Base-by-base conservation (phyloP, 2,329 filamentous ascomycete genomes). In the Chrysosporium queenslandicum region DNA sequence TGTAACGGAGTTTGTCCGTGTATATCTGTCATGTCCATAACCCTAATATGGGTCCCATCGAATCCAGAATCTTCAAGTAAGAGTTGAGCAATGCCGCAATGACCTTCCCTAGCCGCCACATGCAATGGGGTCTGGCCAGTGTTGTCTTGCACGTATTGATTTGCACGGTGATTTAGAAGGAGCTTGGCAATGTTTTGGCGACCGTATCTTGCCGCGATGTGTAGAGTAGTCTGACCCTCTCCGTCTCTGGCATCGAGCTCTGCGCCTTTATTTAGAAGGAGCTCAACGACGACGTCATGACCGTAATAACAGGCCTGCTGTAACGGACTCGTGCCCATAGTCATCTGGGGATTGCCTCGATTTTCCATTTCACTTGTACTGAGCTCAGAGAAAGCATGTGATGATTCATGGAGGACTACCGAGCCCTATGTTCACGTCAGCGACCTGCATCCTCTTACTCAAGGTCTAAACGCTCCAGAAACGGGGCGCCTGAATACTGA, bases 51-150 rank as follows among this genome's bases (percentile, higher is more conserved):
- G 32, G 32, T 34, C 7, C 12, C 7, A 4, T 34, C 7, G 3
- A 12, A 34, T 12, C 11, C 42, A 16, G 39, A 36, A 18, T 40
- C 30, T 18, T 56, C 39, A 41, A 56, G 30, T 12, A 56, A 23
- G 12, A 46, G 47, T 18, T 40, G 9, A 23, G 42, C 37, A 11
- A 41, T 29, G 3, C 23, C 20, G 7, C 12, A 3, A 16, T 39
- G 30, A 14, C 45, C 45, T 16, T 23, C 3, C 11, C 18, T 27
- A 8, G 30, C 29, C 4, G 45, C 45, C 2, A n/a, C 8, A 8
- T 30, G n/a, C 25, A 45, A 18, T 6, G 41, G 3, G 6, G 41
- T 45, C 1, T 16, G 11, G 4, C 20, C 21, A 21, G 4, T 6
- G 27, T 14, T 42, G 21, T 42, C 40, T 18, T 42, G n/a, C 7